Base-by-base conservation (phyloP, 2,329 filamentous ascomycete species). In the Alternaria solani region DNA sequence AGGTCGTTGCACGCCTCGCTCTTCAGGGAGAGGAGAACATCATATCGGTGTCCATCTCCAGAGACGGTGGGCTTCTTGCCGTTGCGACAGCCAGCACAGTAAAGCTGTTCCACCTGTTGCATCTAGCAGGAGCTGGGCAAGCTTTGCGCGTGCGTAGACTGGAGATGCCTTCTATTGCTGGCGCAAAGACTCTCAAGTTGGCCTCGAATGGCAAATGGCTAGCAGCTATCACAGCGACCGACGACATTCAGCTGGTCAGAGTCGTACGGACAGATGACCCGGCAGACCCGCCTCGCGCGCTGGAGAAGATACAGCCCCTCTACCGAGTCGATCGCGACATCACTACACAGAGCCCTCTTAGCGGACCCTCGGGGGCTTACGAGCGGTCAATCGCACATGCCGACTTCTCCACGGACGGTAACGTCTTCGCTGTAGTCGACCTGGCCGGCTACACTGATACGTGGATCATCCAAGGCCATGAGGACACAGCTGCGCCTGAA, bases 401-500 rank as follows among this genome's bases (percentile, higher is more conserved):
- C 26, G 84, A 89, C 2, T 97, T 98, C 77, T 94, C 93, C 9
- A 83, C 89, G 5, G 91, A 97, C 75, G 92, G 91, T 74, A 88
- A 86, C 66, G 87, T 96, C 63, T 81, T 98, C 47, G 93, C 91
- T 8, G 87, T 89, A 30, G 89, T 90, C 48, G 94, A 97, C 76
- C 80, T 97, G 53, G 89, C 91, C 43, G 95, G 95, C 43, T 93
- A 89, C 77, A 84, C 98, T 32, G 94, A 98, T 74, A 93, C 90
- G 18, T 99, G 94, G 91, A 81, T 93, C 1, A 79, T 96, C 55
- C 85, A 87, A 72, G 85, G 85, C 38, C 77, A 85, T 61, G 82
- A 86, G 68, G 84, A 87, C 65, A 64, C 73, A 2, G 80, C 79
- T 14, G 79, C 82, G 23, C 75, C 79, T 38, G 73, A 78, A 63